Evolutionary conservation across 192 early-diverging fungal genomes (phyloP), one percentile per base, ranked within the genome.

Genomic region (Linnemannia exigua): DNA sequence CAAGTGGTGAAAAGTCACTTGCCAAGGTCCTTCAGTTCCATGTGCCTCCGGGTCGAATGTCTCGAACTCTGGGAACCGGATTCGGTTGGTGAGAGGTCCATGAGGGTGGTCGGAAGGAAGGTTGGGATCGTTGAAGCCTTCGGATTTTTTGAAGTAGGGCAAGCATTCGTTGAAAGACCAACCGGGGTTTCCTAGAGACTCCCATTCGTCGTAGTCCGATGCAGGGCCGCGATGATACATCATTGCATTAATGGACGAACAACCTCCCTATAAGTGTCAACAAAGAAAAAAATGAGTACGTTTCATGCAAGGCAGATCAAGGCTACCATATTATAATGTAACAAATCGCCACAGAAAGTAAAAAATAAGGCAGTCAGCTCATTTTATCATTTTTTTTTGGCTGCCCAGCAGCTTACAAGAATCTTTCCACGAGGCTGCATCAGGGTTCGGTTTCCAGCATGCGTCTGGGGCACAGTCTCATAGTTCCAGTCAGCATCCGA

Each of bases 21-120:
- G 82, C 82, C 82, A 85, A 5, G 82, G 82, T 17, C 82, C 82
- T 16, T 79, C 69, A 1, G 77, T 85, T 7, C 82, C 82, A 52
- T 85, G 82, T 28, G 48, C 79, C 28, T 75, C 73, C 17, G 77
- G 61, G 5, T 85, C 82, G 37, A 54, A 44, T 1, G 82, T 85
- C 36, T 85, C 82, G 28, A 72, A 76, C 35, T 47, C 31, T 37
- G 74, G 33, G 22, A 67, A 66, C 11, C 72, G 44, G 4, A 79
- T 37, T n/a, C 82, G 35, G 7, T 74, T 74, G n/a, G 82, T 85
- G 67, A 51, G 31, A 5, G 77, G 77, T 3, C 73, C 82, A 9
- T 25, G 54, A 0, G 77, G 72, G 33, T 79, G 72, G 11, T 20
- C 25, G 17, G 68, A 3, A 17, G 77, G 74, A 17, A 79, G 28